A percentile compares a stretch with the other conserved stretches of the same genome.
phyloP scores from a whole-genome alignment of 108 stramenopile genomes.

The Discostella pseudostelligera region DNA sequence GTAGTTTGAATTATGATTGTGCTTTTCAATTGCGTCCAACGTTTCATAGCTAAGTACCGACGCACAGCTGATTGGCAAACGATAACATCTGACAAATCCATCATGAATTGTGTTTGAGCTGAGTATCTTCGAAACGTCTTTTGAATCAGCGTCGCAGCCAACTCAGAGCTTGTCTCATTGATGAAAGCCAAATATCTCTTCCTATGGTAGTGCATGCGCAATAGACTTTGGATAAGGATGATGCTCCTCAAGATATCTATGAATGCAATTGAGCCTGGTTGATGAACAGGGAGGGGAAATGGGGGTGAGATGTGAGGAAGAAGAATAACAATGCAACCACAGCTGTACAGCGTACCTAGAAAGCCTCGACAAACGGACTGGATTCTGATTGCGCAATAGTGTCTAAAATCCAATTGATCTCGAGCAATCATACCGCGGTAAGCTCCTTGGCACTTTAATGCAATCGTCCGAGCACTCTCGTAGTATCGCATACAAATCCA shows the following conservation, averaged over 20 bases:
- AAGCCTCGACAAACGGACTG: slow-evolving; percentile 7
- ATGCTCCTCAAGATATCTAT: slow-evolving; percentile 1
- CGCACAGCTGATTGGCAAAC: slow-evolving; percentile 14
- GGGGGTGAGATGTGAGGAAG: not conserved
- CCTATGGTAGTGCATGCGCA: not conserved
- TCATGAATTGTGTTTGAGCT: not conserved
- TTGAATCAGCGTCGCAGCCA: not conserved
- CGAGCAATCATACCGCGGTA: slow-evolving; percentile 10
- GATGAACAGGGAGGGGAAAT: too few species aligned
- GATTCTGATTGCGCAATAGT: slow-evolving; percentile 6
- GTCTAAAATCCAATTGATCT: slow-evolving; percentile 7
- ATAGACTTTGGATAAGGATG: slow-evolving; percentile 1
- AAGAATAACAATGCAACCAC: not conserved
- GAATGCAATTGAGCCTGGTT: slow-evolving; percentile 3
- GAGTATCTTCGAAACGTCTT: not conserved
- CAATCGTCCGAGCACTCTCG: slow-evolving; percentile 7
- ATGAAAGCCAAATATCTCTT: not conserved
- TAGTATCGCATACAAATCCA: slow-evolving; percentile 12
- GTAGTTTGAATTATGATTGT: slow-evolving; percentile 60
- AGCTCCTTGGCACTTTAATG: slow-evolving; percentile 8
- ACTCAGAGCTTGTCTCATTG: not conserved
- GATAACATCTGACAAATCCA: not conserved
- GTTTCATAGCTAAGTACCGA: slow-evolving; percentile 3
- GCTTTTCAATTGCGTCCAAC: not conserved
- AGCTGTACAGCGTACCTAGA: not conserved